These are phyloP conservation scores for Cucurbita maxima DNA, from an alignment of 306 rosid species.

Conservation along the genomic window DNA sequence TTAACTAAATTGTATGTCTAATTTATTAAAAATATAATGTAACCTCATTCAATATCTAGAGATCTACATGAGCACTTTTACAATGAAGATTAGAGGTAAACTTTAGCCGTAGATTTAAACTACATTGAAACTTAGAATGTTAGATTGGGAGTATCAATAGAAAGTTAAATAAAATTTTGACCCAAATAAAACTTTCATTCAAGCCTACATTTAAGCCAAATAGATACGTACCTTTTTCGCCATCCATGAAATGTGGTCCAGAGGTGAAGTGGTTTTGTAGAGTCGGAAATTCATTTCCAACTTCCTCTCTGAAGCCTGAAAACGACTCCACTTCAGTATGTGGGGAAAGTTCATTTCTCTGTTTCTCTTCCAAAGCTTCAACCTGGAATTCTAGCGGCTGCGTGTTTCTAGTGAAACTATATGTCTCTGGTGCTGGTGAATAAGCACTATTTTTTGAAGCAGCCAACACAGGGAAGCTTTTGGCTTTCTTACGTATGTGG, in stretches of 20 bases:
- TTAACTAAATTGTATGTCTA: not conserved
- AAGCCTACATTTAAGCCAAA: not conserved
- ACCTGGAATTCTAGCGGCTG: conserved; percentile 29
- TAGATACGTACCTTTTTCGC: conserved; percentile 23
- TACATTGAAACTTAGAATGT: not conserved
- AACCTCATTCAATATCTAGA: not conserved
- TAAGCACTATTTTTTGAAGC: conserved; percentile 23
- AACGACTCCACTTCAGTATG: conserved; percentile 19
- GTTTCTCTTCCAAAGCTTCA: conserved; percentile 38
- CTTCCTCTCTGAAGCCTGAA: conserved; percentile 19
- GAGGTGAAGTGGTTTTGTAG: conserved; percentile 9
- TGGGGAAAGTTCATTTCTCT: conserved; percentile 15
- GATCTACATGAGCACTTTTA: not conserved
- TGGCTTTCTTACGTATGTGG: conserved; percentile 83
- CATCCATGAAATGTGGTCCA: conserved; percentile 24
- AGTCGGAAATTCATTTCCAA: conserved; percentile 12
- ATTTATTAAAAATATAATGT: not conserved
- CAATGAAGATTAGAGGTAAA: not conserved
- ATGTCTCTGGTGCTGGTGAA: conserved; percentile 35
- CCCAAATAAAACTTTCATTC: not conserved
- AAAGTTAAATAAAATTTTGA: not conserved
- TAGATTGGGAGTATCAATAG: not conserved
- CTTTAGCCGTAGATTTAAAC: not conserved
- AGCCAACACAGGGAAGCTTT: conserved; percentile 36
- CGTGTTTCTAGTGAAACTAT: conserved; percentile 27